phyloP scores from a whole-genome alignment of 371 early-diverging fungal genomes.

The Entomophthora muscae region DNA sequence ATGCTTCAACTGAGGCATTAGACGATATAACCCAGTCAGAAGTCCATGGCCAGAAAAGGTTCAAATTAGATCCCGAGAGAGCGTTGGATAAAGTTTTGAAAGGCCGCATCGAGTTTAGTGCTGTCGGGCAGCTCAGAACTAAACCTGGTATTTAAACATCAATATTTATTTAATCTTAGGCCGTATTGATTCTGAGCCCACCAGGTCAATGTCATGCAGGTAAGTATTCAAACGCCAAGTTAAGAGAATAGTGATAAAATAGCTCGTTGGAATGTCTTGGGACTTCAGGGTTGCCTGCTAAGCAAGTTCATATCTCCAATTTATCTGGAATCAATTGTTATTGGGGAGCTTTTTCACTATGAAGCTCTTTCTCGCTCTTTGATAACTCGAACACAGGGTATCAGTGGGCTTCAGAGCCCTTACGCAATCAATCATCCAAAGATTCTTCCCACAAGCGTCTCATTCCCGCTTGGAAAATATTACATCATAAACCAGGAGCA shows the following conservation, averaged over 20 bases:
- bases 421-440: not conserved
- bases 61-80: not conserved
- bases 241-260: not conserved
- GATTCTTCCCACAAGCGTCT: not conserved
- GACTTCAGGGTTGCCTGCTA: not conserved
- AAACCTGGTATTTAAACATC: not conserved
- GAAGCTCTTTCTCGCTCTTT: not conserved
- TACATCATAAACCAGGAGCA: not conserved
- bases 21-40: not conserved
- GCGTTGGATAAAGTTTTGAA: not conserved
- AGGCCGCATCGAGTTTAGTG: not conserved
- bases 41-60: not conserved
- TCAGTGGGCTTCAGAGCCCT: not conserved
- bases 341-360: not conserved
- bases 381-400: not conserved
- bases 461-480: not conserved
- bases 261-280: not conserved
- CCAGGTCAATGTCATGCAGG: not conserved
- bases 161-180: not conserved
- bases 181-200: not conserved
- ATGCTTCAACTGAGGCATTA: not conserved
- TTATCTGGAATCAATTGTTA: not conserved
- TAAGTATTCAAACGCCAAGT: not conserved
- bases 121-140: not conserved
- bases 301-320: not conserved